Conservation (phyloP, 306 rosid genomes). For the Mucuna pruriens region DNA sequence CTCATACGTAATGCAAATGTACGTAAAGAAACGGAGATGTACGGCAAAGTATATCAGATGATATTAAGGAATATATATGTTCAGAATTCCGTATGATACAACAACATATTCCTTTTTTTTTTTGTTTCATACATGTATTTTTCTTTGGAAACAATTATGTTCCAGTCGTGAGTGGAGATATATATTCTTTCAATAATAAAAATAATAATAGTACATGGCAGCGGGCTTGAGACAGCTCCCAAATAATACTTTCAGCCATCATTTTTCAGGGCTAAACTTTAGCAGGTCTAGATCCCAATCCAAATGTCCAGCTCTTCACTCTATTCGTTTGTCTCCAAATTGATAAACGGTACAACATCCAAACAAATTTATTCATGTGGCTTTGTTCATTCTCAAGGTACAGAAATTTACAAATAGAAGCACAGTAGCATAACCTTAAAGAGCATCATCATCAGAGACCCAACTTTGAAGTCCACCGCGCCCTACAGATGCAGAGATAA, state of each 20-base stretch:
- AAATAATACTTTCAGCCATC: slow-evolving; percentile 15
- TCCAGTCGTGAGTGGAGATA: no score
- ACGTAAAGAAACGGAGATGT: slow-evolving; percentile 9
- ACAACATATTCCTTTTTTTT: slow-evolving; percentile 28
- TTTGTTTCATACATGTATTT: no score
- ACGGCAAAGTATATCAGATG: not conserved
- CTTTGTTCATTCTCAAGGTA: slow-evolving; percentile 35
- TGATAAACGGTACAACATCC: slow-evolving; percentile 32
- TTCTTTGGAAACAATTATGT: no score
- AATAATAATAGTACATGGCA: slow-evolving; percentile 33
- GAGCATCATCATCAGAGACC: slow-evolving; percentile 23
- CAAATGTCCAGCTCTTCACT: slow-evolving; percentile 31
- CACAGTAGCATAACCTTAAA: slow-evolving; percentile 28
- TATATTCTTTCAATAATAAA: slow-evolving; percentile 10
- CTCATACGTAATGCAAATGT: slow-evolving; percentile 10
- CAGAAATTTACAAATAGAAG: slow-evolving; percentile 42
- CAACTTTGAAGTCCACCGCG: slow-evolving; percentile 18
- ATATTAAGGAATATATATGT: not conserved
- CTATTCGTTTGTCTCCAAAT: slow-evolving; percentile 30
- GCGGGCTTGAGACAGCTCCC: slow-evolving; percentile 11
- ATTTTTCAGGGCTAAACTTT: slow-evolving; percentile 16
- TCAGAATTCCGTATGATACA: slow-evolving; percentile 32
- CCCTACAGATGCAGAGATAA: slow-evolving; percentile 40
- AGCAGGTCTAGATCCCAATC: slow-evolving; percentile 5
- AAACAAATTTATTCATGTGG: slow-evolving; percentile 16